Evolutionary conservation across 768 basidiomycete species (phyloP).

Genomic region (Podaxis mareebaensis): DNA sequence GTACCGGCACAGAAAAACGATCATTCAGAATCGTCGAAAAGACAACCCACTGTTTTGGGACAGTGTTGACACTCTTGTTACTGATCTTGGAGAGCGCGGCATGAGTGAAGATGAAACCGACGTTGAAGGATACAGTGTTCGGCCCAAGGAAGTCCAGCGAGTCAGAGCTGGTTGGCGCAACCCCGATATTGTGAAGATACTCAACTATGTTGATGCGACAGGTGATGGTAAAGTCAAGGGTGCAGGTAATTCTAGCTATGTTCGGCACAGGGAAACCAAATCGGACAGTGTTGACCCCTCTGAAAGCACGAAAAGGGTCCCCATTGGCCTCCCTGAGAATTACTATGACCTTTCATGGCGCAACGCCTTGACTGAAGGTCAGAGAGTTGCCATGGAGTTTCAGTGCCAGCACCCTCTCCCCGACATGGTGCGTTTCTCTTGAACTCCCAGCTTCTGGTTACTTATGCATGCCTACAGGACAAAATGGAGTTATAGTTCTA

Average conservation of each 20-base stretch:
- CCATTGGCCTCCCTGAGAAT: not conserved
- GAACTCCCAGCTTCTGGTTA: not conserved
- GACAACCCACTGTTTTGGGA: not conserved
- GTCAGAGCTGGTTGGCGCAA: not conserved
- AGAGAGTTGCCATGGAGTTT: not conserved
- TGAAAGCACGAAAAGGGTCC: not conserved
- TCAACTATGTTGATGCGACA: not conserved
- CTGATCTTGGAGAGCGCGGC: not conserved
- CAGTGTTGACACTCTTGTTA: not conserved
- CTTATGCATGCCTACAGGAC: not conserved
- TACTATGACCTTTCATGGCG: not conserved
- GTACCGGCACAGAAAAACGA: not conserved
- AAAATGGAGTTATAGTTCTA: not conserved
- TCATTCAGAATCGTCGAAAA: not conserved
- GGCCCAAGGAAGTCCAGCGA: not conserved
- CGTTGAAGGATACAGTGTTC: not conserved
- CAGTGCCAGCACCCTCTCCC: not conserved
- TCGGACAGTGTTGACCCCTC: not conserved
- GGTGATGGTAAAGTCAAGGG: not conserved
- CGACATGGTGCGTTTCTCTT: not conserved
- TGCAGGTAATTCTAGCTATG: not conserved
- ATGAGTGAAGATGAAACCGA: not conserved
- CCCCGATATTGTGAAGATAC: not conserved
- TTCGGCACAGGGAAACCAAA: not conserved
- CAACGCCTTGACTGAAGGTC: not conserved